Percentiles rank a stretch among this genome's conserved stretches.
phyloP scores from a whole-genome alignment of 192 early-diverging fungal genomes.

The Nowakowskiella sp. region DNA sequence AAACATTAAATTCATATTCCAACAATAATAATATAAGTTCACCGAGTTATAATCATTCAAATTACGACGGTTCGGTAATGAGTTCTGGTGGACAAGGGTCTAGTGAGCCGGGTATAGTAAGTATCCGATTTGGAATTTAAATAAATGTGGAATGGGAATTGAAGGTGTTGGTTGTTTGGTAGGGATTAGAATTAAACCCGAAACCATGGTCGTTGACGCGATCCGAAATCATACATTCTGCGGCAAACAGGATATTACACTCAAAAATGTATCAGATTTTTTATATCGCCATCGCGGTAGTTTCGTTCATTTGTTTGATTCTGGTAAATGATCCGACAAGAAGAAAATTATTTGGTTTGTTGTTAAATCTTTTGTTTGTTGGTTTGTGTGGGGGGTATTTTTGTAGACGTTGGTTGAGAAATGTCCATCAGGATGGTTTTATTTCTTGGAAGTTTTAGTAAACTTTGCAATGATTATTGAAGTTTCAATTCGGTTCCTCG shows the following conservation, averaged over 20 bases:
- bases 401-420: background rate
- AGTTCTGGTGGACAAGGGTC: too few relatives aligned
- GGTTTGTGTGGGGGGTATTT: slow-evolving; percentile 5
- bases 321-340: slow-evolving; percentile 13
- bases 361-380: slow-evolving; percentile 12
- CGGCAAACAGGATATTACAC: slow-evolving; percentile 52
- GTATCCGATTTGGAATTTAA: too few relatives aligned
- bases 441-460: slow-evolving; percentile 12
- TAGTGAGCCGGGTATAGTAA: too few relatives aligned
- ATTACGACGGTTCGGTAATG: too few relatives aligned
- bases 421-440: slow-evolving; percentile 16
- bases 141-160: too few relatives aligned
- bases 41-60: too few relatives aligned
- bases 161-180: too few relatives aligned
- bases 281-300: slow-evolving; percentile 39
- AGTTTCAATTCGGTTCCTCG: slow-evolving; percentile 18
- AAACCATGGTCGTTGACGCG: too few relatives aligned
- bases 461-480: slow-evolving; percentile 21
- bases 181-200: too few relatives aligned
- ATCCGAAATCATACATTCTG: slow-evolving; percentile 45
- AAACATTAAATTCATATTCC: too few relatives aligned
- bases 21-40: too few relatives aligned
- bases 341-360: background rate
- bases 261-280: slow-evolving; percentile 50
- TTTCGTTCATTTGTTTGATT: slow-evolving; percentile 41